phyloP scores from a whole-genome alignment of 257 asterid species.

The Lycium ferocissimum region DNA sequence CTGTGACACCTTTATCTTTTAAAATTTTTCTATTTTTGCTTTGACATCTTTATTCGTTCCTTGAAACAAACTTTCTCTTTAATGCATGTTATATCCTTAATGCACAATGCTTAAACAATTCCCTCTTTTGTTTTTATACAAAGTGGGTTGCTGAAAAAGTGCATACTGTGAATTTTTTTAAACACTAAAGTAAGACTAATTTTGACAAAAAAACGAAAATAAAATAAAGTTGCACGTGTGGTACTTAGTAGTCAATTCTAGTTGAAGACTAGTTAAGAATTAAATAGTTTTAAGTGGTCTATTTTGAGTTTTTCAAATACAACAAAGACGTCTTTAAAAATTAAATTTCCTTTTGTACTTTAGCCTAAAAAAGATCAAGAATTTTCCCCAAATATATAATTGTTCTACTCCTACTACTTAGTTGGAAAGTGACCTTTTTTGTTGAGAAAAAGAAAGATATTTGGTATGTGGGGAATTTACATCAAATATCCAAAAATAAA shows the following conservation, averaged over 20 bases:
- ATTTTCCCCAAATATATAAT: neutral
- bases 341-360: neutral
- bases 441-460: conserved; percentile 1
- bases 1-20: neutral
- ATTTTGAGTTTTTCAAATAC: neutral
- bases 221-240: conserved; percentile 37
- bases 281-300: conserved; percentile 5
- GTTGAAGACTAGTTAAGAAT: neutral
- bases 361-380: neutral
- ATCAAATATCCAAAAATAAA: conserved; percentile 30
- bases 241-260: neutral
- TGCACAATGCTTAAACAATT: neutral
- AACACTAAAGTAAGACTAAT: neutral
- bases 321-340: conserved; percentile 12
- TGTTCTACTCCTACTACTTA: neutral
- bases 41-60: neutral
- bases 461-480: conserved; percentile 25
- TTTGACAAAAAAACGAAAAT: neutral
- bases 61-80: neutral
- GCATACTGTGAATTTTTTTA: neutral
- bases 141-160: conserved; percentile 21
- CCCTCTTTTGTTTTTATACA: neutral
- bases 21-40: neutral
- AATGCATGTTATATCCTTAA: conserved; percentile 7
- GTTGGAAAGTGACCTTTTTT: conserved; percentile 41